Percentiles rank a stretch among this genome's conserved stretches.
These are phyloP conservation scores for Plenodomus biglobosus DNA, from an alignment of 2,329 filamentous ascomycete genomes.

Conservation along the genomic window DNA sequence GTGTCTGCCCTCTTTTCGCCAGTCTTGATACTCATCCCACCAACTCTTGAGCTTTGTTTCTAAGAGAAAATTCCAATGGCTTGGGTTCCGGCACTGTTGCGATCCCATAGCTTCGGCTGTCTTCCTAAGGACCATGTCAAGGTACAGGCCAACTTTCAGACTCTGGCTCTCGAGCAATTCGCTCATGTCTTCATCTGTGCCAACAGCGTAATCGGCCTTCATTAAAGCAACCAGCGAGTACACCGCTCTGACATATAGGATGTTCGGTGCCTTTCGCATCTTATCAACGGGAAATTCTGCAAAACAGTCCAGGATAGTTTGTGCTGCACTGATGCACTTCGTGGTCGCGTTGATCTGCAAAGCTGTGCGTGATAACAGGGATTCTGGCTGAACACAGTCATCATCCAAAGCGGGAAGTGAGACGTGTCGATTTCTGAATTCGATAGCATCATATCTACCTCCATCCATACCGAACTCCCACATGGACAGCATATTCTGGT, in stretches of 20 bases:
- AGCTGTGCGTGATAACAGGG: slow-evolving; percentile 34
- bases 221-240: slow-evolving; percentile 38
- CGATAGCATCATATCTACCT: slow-evolving; percentile 39
- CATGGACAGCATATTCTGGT: slow-evolving; percentile 40
- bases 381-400: slow-evolving; percentile 37
- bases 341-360: slow-evolving; percentile 42
- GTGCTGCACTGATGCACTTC: slow-evolving; percentile 37
- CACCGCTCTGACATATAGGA: slow-evolving; percentile 36
- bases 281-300: slow-evolving; percentile 19
- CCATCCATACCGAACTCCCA: slow-evolving; percentile 45
- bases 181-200: slow-evolving; percentile 37
- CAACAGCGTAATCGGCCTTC: slow-evolving; percentile 41
- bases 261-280: slow-evolving; percentile 31
- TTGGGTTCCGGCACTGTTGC: slow-evolving; percentile 35
- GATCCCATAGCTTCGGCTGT: slow-evolving; percentile 30
- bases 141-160: slow-evolving; percentile 37
- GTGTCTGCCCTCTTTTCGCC: slow-evolving; percentile 29
- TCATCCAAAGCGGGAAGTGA: slow-evolving; percentile 40
- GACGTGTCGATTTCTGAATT: slow-evolving; percentile 38
- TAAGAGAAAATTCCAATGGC: slow-evolving; percentile 36
- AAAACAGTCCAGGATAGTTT: slow-evolving; percentile 38
- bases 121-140: slow-evolving; percentile 25
- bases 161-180: slow-evolving; percentile 36
- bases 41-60: slow-evolving; percentile 36
- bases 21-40: slow-evolving; percentile 35